Base-by-base conservation (phyloP, 2,329 filamentous ascomycete genomes). In the Epichloe amarillans region DNA sequence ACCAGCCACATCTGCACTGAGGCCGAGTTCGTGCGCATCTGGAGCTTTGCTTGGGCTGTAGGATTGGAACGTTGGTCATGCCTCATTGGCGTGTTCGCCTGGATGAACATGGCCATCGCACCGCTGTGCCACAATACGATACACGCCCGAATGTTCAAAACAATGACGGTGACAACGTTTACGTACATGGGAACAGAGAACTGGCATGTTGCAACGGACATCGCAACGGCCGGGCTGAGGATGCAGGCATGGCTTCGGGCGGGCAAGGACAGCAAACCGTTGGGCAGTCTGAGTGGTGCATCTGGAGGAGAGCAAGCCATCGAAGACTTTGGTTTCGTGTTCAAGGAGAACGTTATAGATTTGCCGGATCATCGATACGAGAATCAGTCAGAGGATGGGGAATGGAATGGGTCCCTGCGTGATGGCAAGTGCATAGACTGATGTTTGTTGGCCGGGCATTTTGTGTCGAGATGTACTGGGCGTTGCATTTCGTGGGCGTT, bases 171-270 rank as follows among this genome's bases (percentile, higher is more conserved):
- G 14, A 62, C 67, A 8, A 69, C 66, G 4, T 62, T 72, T 40
- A 66, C 73, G 54, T 71, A 72, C 49, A 67, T 74, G 50, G 69
- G 66, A 0, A 62, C 74, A 35, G 73, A 75, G 46, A 71, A 73
- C 53, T 77, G 74, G 74, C 69, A 72, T 45, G 62, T 74, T 11
- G 65, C 64, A 1, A 61, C 63, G 3, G 64, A 64, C 5, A 62
- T 69, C 4, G 67, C 69, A 23, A 60, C 59, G 14, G 64, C 63
- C 1, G 64, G 61, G 3, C 55, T 74, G 53, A 63, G 58, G 26
- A 53, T 76, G 47, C 69, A 73, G 55, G 56, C 61, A 10, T 76
- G 72, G 72, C 58, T 76, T 10, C 60, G 60, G 15, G 60, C 59
- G 33, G 62, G 60, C 2, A 19, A 45, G 23, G 35, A 53, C 37